These are phyloP conservation scores for Mycena haematopus DNA, from an alignment of 768 basidiomycete species.

Conservation along the genomic window DNA sequence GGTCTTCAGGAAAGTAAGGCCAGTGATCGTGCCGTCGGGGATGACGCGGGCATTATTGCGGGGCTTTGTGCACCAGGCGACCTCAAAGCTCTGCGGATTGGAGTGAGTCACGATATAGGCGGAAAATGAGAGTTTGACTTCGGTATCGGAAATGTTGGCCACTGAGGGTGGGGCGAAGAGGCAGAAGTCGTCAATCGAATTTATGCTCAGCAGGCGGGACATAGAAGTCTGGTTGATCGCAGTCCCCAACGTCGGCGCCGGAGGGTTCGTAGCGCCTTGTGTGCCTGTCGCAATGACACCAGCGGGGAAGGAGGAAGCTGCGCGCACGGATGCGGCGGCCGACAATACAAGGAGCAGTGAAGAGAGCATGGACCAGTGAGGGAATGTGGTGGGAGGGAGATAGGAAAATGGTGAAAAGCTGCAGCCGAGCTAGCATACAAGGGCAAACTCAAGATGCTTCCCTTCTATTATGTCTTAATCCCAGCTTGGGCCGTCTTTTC, in stretches of 20 bases:
- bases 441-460: background rate
- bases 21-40: conserved; percentile 24
- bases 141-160: conserved; percentile 23
- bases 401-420: background rate
- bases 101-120: background rate
- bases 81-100: conserved; percentile 20
- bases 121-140: background rate
- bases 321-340: conserved; percentile 7
- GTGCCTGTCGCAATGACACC: conserved; percentile 25
- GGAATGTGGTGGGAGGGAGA: conserved; percentile 1
- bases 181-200: conserved; percentile 26
- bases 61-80: conserved; percentile 26
- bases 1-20: conserved; percentile 24
- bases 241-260: conserved; percentile 12
- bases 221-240: conserved; percentile 21
- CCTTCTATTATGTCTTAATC: background rate
- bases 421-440: background rate
- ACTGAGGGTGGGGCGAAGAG: conserved; percentile 20
- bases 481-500: too few relatives aligned
- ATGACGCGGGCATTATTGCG: conserved; percentile 26
- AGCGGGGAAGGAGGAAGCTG: conserved; percentile 15
- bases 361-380: background rate
- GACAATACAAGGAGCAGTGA: background rate
- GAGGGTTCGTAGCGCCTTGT: conserved; percentile 15
- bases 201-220: conserved; percentile 19